These are phyloP conservation scores for Fusarium miscanthi DNA, from an alignment of 2,329 filamentous ascomycete genomes.

Conservation along the genomic window DNA sequence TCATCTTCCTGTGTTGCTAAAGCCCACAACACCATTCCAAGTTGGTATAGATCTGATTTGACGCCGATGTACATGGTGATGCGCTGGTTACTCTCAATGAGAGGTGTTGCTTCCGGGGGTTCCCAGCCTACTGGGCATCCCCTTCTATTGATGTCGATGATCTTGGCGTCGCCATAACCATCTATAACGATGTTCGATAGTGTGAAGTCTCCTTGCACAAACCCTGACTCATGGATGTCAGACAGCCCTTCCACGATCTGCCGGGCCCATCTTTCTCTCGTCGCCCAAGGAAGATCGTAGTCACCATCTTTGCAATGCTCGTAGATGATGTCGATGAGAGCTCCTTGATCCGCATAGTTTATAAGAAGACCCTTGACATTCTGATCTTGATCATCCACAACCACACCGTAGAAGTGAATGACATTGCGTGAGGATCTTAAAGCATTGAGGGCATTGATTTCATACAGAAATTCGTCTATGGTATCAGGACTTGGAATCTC, in stretches of 20 bases:
- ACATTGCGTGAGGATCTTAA: constrained; percentile 79
- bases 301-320: constrained; percentile 72
- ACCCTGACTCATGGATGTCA: constrained; percentile 94
- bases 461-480: constrained; percentile 96
- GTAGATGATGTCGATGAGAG: constrained; percentile 90
- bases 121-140: constrained; percentile 99
- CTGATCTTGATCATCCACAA: constrained; percentile 88
- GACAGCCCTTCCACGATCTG: constrained; percentile 91
- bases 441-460: constrained; percentile 91
- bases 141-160: constrained; percentile 97
- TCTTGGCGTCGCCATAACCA: constrained; percentile 84
- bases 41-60: constrained; percentile 95
- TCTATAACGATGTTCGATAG: constrained; percentile 98
- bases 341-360: constrained; percentile 85
- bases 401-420: constrained; percentile 86
- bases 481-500: constrained; percentile 97
- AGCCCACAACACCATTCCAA: constrained; percentile 97
- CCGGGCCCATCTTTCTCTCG: constrained; percentile 86
- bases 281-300: constrained; percentile 72
- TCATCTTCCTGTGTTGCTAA: constrained; percentile 89
- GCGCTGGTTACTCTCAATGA: constrained; percentile 88
- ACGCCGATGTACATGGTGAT: constrained; percentile 98
- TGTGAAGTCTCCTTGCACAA: constrained; percentile 97
- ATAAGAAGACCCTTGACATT: constrained; percentile 90
- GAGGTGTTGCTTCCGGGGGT: constrained; percentile 85